phyloP scores from a whole-genome alignment of 768 basidiomycete genomes.

The Paxillus rubicundulus region DNA sequence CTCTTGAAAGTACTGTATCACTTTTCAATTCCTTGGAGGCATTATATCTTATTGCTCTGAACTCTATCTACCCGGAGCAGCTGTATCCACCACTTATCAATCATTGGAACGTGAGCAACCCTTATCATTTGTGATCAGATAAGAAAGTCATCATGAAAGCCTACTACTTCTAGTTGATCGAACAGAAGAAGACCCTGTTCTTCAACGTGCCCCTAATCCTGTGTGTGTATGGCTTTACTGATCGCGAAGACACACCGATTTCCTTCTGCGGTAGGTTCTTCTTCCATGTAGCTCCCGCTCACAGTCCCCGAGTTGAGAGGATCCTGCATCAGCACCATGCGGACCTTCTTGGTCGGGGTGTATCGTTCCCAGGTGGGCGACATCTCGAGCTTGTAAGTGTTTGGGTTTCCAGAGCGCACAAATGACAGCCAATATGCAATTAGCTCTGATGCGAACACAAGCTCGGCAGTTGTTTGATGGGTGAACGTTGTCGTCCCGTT shows the following conservation, averaged over 20 bases:
- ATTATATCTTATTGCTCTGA: background rate
- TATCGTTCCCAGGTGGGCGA: slow-evolving; percentile 52
- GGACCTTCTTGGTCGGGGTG: slow-evolving; percentile 23
- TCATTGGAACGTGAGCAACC: background rate
- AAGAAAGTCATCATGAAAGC: background rate
- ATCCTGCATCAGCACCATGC: slow-evolving; percentile 48
- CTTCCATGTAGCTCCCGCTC: slow-evolving; percentile 44
- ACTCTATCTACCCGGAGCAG: background rate
- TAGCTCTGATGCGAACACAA: slow-evolving; percentile 54
- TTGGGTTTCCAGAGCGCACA: slow-evolving; percentile 55
- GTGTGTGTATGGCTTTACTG: slow-evolving; percentile 31
- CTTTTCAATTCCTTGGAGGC: background rate
- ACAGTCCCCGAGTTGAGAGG: slow-evolving; percentile 22
- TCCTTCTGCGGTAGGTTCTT: slow-evolving; percentile 36
- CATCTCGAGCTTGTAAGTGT: slow-evolving; percentile 48
- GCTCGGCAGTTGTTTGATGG: slow-evolving; percentile 43
- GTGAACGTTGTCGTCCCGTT: slow-evolving; percentile 56
- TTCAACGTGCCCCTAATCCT: slow-evolving; percentile 29
- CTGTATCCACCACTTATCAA: background rate
- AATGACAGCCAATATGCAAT: slow-evolving; percentile 69
- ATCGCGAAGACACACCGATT: slow-evolving; percentile 39
- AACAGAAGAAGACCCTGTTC: background rate
- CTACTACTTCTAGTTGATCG: background rate
- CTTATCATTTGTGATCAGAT: background rate
- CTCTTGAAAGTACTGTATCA: background rate